Evolutionary conservation across 2,329 filamentous ascomycete species (phyloP).

Genomic region (Pseudopithomyces chartarum): DNA sequence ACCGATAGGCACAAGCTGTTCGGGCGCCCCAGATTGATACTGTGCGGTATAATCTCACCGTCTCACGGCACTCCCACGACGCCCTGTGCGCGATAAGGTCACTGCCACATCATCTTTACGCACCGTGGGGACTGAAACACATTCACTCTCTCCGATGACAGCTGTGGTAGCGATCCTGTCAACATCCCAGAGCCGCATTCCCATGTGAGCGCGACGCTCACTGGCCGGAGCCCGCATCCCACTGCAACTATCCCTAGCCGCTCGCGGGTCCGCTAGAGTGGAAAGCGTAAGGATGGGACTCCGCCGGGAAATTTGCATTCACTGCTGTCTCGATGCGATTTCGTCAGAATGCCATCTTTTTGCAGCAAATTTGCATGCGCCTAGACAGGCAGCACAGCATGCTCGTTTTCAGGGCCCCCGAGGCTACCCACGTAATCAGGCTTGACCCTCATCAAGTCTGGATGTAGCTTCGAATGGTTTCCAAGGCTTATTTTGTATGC

Average conservation of each 20-base stretch:
- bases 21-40: neutral
- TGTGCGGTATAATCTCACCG: neutral
- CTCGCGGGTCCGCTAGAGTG: neutral
- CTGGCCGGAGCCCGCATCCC: neutral
- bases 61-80: neutral
- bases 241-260: neutral
- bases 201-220: neutral
- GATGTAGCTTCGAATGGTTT: too few species aligned
- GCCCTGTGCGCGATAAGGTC: neutral
- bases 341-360: slow-evolving; percentile 5
- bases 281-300: neutral
- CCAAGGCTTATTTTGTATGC: too few species aligned
- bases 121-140: neutral
- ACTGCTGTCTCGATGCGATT: slow-evolving; percentile 9
- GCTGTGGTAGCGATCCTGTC: neutral
- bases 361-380: slow-evolving; percentile 5
- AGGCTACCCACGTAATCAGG: neutral
- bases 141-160: neutral
- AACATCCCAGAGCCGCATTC: neutral
- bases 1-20: slow-evolving; percentile 7
- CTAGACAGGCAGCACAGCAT: neutral
- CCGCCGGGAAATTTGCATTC: neutral
- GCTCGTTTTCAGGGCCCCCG: neutral
- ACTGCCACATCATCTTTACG: slow-evolving; percentile 13
- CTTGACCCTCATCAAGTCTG: neutral